These are phyloP conservation scores for Saccharomycodes ludwigii DNA, from an alignment of 805 yeast genomes.

Conservation along the genomic window DNA sequence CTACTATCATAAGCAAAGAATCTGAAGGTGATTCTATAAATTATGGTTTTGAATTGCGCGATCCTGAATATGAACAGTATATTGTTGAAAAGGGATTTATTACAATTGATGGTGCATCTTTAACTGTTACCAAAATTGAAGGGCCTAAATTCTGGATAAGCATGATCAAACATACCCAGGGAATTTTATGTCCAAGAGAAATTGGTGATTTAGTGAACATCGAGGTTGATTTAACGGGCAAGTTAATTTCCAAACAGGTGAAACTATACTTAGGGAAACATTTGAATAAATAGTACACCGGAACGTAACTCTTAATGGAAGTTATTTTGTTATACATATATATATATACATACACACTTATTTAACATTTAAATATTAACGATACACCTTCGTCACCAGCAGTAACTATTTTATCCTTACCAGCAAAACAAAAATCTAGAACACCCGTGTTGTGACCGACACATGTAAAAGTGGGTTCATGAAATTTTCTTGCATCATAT, in stretches of 20 bases:
- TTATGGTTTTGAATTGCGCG: constrained; percentile 62
- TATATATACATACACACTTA: background rate
- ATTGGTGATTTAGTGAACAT: constrained; percentile 65
- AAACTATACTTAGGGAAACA: constrained; percentile 42
- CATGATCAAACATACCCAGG: constrained; percentile 87
- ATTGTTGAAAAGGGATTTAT: constrained; percentile 94
- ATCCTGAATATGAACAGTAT: constrained; percentile 44
- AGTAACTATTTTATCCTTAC: constrained; percentile 58
- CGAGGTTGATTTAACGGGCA: constrained; percentile 93
- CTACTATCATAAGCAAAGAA: constrained; percentile 39
- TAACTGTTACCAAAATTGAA: constrained; percentile 77
- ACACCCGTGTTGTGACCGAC: constrained; percentile 93
- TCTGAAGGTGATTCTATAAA: constrained; percentile 70
- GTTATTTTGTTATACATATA: constrained; percentile 1
- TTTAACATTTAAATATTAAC: constrained; percentile 42
- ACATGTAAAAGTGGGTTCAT: constrained; percentile 53
- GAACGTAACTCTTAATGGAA: background rate
- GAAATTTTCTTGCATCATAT: constrained; percentile 85
- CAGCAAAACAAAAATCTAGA: constrained; percentile 65
- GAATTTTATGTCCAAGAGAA: constrained; percentile 49
- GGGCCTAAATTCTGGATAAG: constrained; percentile 58
- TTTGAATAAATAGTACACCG: constrained; percentile 22
- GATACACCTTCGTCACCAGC: constrained; percentile 98
- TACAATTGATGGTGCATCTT: constrained; percentile 83
- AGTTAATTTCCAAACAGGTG: constrained; percentile 81